Percentiles rank a stretch among this genome's conserved stretches.
Conservation (phyloP, 2,329 filamentous ascomycete species). For the Trematosphaeria pertusa region DNA sequence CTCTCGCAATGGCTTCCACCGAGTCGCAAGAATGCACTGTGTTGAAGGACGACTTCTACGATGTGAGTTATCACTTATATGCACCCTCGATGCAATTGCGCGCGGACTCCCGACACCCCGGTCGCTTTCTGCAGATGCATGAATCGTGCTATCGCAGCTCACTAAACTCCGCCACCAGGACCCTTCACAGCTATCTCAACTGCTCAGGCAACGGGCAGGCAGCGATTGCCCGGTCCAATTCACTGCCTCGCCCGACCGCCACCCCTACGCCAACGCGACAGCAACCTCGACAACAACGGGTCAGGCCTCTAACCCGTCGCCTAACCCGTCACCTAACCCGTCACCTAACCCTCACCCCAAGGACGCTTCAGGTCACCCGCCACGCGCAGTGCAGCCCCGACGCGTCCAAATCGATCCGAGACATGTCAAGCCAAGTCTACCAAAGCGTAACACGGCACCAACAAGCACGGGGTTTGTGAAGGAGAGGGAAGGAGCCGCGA, state of each 20-base stretch:
- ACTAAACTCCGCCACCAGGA: conserved; percentile 36
- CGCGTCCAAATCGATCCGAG: conserved; percentile 32
- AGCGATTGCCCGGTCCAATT: conserved; percentile 28
- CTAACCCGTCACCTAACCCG: conserved; percentile 12
- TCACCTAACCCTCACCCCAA: conserved; percentile 19
- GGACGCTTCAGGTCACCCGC: conserved; percentile 18
- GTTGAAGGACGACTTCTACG: conserved; percentile 38
- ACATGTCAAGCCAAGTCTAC: conserved; percentile 40
- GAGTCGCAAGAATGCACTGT: conserved; percentile 37
- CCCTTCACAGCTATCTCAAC: conserved; percentile 46
- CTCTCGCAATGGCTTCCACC: conserved; percentile 29
- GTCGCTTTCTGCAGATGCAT: conserved; percentile 32
- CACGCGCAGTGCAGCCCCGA: conserved; percentile 28
- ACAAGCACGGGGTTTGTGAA: conserved; percentile 27
- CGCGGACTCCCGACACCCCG: conserved; percentile 29
- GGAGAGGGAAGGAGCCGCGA: conserved; percentile 24
- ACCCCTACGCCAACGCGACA: conserved; percentile 16
- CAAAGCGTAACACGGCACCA: conserved; percentile 42
- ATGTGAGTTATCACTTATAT: conserved; percentile 40
- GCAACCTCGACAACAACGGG: conserved; percentile 10
- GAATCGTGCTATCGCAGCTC: conserved; percentile 28
- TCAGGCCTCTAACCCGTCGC: conserved; percentile 10
- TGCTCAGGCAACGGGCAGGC: conserved; percentile 43
- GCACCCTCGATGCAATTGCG: conserved; percentile 17
- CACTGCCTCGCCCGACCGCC: conserved; percentile 32